phyloP scores from a whole-genome alignment of 2,329 filamentous ascomycete species.

The Aspergillus thermomutatus region DNA sequence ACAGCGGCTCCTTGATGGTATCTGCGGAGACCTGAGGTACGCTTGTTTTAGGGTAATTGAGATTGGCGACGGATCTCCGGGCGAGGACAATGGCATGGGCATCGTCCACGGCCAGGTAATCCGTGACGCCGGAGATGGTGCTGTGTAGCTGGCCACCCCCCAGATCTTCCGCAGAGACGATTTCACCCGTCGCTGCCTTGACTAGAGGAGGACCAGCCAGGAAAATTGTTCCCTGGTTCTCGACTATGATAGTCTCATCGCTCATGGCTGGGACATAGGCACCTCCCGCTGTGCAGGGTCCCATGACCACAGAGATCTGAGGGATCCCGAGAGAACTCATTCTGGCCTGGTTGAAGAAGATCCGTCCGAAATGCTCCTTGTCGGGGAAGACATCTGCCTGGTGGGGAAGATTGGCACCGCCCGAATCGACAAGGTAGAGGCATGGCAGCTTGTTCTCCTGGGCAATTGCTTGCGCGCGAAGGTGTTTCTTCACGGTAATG shows the following conservation, averaged over 20 bases:
- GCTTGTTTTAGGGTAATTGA: conserved; percentile 72
- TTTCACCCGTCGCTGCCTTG: conserved; percentile 92
- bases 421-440: conserved; percentile 94
- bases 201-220: conserved; percentile 90
- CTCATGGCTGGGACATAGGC: conserved; percentile 97
- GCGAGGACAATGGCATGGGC: conserved; percentile 86
- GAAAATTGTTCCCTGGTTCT: conserved; percentile 96
- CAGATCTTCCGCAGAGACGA: conserved; percentile 84
- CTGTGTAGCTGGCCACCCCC: conserved; percentile 88
- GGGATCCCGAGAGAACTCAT: conserved; percentile 89
- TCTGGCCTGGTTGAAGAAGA: conserved; percentile 96
- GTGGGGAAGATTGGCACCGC: conserved; percentile 90
- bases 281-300: conserved; percentile 90
- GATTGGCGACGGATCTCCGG: conserved; percentile 76
- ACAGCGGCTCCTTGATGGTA: conserved; percentile 69
- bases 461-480: conserved; percentile 86
- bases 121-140: conserved; percentile 86
- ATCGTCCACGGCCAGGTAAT: conserved; percentile 92
- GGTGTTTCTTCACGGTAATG: conserved; percentile 95
- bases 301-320: conserved; percentile 95
- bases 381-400: conserved; percentile 97
- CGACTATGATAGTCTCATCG: conserved; percentile 95
- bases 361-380: conserved; percentile 89
- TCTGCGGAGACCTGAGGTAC: conserved; percentile 24
- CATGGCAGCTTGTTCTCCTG: conserved; percentile 80